Evolutionary conservation across 495 filamentous ascomycete genomes (phyloP), one percentile per base, ranked within the genome.

Genomic region (Tricharina praecox): DNA sequence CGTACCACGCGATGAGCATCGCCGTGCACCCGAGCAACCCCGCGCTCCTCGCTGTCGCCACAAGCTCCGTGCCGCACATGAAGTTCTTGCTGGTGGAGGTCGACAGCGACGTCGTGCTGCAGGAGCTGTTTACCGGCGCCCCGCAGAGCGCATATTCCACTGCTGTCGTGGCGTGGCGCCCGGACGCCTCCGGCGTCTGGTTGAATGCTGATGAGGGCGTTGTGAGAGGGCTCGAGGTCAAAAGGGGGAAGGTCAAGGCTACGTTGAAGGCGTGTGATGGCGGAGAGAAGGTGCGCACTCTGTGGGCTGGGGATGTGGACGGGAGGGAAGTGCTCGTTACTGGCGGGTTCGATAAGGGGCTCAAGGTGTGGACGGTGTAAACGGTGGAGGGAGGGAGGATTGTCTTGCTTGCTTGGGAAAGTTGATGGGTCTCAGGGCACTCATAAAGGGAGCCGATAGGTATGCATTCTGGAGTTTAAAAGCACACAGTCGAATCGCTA

Each of bases 121-220:
- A 77, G 2, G 69, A 78, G 52, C 64, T 70, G 3, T 78, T 65
- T 50, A 78, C 78, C 0, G 65, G 77, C 50, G 74, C 78, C 8
- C 75, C 78, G 23, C 78, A 82, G 62, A 78, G 78, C 39, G 63
- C 70, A 4, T 82, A 81, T 56, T 77, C 72, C 26, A 82, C 76
- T 10, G 76, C 78, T 18, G 69, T 72, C 50, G 60, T 81, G 8
- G 71, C 65, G 7, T 82, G 78, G 78, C 63, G 78, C 40, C 77
- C 77, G 3, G 67, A 76, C 54, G 77, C 76, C 0, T 70, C 64
- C 23, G 78, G 78, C 0, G 59, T 82, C 4, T 82, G 75, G 73
- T 76, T 81, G 1, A 82, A 78, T 61, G 73, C 73, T 8, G 79
- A 82, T 55, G 78, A 82, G 62, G 78, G 78, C 0, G 60, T 73